Conservation (phyloP, 176 grass and related monocot species). For the Musa schizocarpa region DNA sequence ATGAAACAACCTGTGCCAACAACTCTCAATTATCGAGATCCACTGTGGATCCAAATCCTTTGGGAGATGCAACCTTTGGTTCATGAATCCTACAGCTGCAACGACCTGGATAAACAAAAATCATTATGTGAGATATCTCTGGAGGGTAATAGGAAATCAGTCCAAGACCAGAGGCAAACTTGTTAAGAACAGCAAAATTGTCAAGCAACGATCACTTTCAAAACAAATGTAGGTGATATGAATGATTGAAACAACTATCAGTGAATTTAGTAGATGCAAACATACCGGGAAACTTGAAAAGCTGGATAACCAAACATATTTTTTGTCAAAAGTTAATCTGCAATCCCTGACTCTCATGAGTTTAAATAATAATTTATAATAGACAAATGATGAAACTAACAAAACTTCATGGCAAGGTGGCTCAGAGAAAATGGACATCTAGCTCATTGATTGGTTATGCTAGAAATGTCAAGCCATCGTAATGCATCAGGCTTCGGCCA, state of each 20-base stretch:
- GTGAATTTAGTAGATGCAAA: not conserved
- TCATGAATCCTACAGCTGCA: slow-evolving; percentile 91
- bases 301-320: not conserved
- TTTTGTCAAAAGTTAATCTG: not conserved
- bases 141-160: no score
- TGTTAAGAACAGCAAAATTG: no score
- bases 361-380: not conserved
- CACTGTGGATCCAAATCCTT: slow-evolving; percentile 69
- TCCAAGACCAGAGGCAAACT: not conserved
- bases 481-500: not conserved
- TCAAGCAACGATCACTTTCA: no score
- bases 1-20: slow-evolving; percentile 66
- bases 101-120: slow-evolving; percentile 45
- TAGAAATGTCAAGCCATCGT: not conserved
- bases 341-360: not conserved
- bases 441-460: not conserved
- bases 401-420: not conserved
- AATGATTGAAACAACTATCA: not conserved
- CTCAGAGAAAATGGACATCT: not conserved
- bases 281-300: not conserved
- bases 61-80: slow-evolving; percentile 78
- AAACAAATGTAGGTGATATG: no score
- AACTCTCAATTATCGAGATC: slow-evolving; percentile 72
- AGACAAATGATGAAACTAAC: not conserved
- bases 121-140: not conserved